Conservation (phyloP, 2,329 filamentous ascomycete genomes). For the Coniochaeta sp. region DNA sequence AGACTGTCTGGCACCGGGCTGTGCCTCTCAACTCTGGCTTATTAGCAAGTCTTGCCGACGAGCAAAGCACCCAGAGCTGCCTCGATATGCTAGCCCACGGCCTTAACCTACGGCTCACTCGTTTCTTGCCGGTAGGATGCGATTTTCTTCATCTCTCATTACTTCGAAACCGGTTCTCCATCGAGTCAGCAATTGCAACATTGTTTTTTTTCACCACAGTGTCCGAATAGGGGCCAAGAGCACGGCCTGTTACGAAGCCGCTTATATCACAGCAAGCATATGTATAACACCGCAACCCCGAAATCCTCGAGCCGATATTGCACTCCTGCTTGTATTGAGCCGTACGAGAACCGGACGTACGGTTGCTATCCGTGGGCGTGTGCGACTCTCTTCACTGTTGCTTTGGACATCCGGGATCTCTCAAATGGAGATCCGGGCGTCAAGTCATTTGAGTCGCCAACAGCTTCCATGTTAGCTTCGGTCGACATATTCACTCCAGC, state of each 20-base stretch:
- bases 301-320: constrained; percentile 4
- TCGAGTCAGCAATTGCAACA: neutral
- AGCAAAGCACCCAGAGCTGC: no score
- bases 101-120: no score
- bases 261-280: constrained; percentile 11
- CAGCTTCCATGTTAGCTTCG: neutral
- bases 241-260: neutral
- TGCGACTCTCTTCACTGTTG: neutral
- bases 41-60: no score
- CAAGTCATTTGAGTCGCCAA: neutral
- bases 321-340: constrained; percentile 4
- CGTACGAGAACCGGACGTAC: neutral
- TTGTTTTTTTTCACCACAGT: constrained; percentile 2
- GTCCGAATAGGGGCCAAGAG: neutral
- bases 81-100: no score
- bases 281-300: constrained; percentile 11
- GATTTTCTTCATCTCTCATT: neutral
- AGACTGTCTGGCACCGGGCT: neutral
- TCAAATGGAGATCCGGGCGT: neutral
- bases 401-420: neutral
- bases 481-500: no score
- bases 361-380: neutral
- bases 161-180: neutral
- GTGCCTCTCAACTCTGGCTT: no score
- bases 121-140: neutral